Percentiles rank a stretch among this genome's conserved stretches.
phyloP scores from a whole-genome alignment of 805 yeast genomes.

The Wickerhamiella cacticola region DNA sequence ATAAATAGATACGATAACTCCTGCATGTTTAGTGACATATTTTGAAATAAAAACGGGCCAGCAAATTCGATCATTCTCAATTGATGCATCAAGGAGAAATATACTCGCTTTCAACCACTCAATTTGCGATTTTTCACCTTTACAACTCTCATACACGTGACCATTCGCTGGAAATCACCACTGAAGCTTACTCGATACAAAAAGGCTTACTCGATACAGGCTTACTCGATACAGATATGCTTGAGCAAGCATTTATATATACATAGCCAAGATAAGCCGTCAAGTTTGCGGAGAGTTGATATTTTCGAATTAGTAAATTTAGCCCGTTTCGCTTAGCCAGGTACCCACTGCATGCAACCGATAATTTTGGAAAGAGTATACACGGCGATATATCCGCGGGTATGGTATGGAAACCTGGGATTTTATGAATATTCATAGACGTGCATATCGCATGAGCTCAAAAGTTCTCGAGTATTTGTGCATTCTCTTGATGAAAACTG shows the following conservation, averaged over 20 bases:
- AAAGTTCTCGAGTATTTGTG: too few species aligned
- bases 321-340: neutral
- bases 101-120: neutral
- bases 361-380: neutral
- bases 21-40: too few species aligned
- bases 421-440: too few species aligned
- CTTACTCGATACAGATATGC: constrained; percentile 6
- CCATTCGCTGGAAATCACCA: neutral
- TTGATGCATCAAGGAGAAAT: neutral
- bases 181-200: constrained; percentile 10
- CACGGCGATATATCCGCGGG: too few species aligned
- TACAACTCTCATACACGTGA: neutral
- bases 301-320: neutral
- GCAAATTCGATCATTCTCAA: neutral
- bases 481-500: too few species aligned
- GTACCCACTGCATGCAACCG: neutral
- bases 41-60: too few species aligned
- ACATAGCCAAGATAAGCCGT: neutral
- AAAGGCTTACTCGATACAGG: constrained; percentile 9
- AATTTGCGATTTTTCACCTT: neutral
- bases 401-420: too few species aligned
- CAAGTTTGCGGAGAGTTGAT: neutral
- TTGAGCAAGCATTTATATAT: neutral
- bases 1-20: too few species aligned
- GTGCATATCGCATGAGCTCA: too few species aligned